Evolutionary conservation across 2,329 filamentous ascomycete species (phyloP), one percentile per base, ranked within the genome.

Genomic region (Penicillium thymicola): DNA sequence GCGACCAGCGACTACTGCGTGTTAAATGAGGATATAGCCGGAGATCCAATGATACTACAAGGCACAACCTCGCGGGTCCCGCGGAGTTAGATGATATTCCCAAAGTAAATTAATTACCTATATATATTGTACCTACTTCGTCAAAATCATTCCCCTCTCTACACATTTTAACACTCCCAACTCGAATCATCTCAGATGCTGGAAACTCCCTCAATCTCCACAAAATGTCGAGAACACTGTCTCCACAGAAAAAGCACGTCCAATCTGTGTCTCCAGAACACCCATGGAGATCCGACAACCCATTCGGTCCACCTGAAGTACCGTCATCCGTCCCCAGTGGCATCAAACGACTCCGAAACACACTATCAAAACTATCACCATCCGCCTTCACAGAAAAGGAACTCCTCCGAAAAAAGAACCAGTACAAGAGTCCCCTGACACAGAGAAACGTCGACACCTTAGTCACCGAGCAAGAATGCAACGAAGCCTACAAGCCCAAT

Each of bases 401-500:
- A 55, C 55, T 72, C 9, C 61, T 75, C 9, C 70, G 69, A 55
- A 66, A 73, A 51, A 71, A 73, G 59, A 74, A 70, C 50, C 64
- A 67, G 43, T 67, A 64, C 62, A 73, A 72, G 51, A 64, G 65
- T 6, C 72, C 71, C 18, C 51, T 75, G 57, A 75, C 72, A 0
- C 64, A 72, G 48, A 64, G 71, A 43, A 75, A 75, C 54, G 59
- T 75, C 51, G 69, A 74, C 44, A 72, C 62, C 3, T 67, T 75
- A 16, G 64, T 72, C 49, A 70, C 67, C 2, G 64, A 69, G 25
- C 72, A 75, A 58, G 62, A 68, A 59, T 65, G 65, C 32, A 60
- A 66, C 14, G 72, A 88, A 82, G 85, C 85, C 80, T 72, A 78
- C 78, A 66, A 84, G 79, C 60, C 75, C 77, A 57, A 86, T 83